Conservation (phyloP, 108 stramenopile species). For the Aurantiochytrium sp. region DNA sequence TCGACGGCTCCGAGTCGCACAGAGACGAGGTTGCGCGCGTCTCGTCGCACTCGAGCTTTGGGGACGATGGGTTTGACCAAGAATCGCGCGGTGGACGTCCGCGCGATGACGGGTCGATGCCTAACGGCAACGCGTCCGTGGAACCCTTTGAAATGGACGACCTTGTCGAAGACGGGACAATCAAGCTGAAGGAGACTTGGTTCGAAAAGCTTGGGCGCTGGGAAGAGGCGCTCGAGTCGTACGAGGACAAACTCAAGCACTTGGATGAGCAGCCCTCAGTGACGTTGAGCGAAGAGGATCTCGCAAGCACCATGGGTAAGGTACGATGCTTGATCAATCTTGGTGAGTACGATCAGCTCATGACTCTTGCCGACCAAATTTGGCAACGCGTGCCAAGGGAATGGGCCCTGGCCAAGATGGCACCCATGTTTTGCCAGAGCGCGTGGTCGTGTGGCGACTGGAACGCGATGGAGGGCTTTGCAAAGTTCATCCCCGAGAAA, state of each 20-base stretch:
- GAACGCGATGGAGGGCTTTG: constrained; percentile 76
- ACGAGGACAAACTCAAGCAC: constrained; percentile 65
- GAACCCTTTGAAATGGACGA: neutral
- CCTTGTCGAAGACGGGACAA: neutral
- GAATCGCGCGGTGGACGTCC: no score
- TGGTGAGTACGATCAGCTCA: constrained; percentile 80
- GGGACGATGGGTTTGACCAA: no score
- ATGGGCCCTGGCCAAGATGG: constrained; percentile 53
- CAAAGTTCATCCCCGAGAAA: constrained; percentile 29
- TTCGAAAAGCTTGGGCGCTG: constrained; percentile 91
- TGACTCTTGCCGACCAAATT: constrained; percentile 66
- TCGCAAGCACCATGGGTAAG: constrained; percentile 43
- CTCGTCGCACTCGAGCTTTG: no score
- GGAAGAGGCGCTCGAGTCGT: constrained; percentile 71
- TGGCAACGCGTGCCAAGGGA: constrained; percentile 50
- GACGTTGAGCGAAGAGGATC: constrained; percentile 44
- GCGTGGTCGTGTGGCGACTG: constrained; percentile 85
- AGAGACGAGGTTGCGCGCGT: no score
- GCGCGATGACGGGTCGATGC: no score
- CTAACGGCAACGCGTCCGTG: no score
- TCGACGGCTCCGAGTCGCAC: no score
- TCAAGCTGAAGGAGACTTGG: constrained; percentile 75
- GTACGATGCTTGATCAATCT: constrained; percentile 89
- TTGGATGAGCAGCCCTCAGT: constrained; percentile 71
- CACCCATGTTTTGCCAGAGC: constrained; percentile 64